Evolutionary conservation across 768 basidiomycete genomes (phyloP), one percentile per base, ranked within the genome.

Genomic region (Amanita thiersii): DNA sequence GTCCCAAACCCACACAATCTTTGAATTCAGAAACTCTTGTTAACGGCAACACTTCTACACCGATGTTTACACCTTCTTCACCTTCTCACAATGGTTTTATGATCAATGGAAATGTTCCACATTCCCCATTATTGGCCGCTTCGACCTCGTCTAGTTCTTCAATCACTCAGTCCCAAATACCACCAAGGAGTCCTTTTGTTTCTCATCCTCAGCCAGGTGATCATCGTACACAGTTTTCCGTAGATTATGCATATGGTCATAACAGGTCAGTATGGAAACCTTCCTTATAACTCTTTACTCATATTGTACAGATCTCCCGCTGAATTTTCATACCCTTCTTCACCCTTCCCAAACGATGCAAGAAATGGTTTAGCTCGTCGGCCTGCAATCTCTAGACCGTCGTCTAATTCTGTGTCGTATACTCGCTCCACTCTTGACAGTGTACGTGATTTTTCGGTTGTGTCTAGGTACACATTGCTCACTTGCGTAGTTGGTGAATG

Each of bases 371-470:
- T 64, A 26, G 31, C 50, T 41, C 70, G 70, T 41, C 68, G 65
- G 33, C 68, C 68, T 43, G 64, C 64, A 1, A 51, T 72, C 36
- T 50, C 63, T 34, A 67, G 70, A 33, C 65, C 65, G 11, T 52
- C 50, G 28, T 69, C 72, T 7, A 60, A 46, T 24, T 70, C 70
- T 12, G 61, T 74, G 47, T 65, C 66, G n/a, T 62, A 67, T 44
- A 57, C 66, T 25, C 68, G 69, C 42, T 69, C 66, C 48, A 64
- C 68, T 50, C 66, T 65, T 45, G 73, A 77, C 55, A 69, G 63
- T 48, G 78, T 79, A 56, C 56, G 66, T 60, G 18, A 15, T 17
- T 31, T 12, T 3, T 15, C 11, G 14, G 40, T 34, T 25, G 5
- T 25, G 38, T 33, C 40, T 24, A 33, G 20, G 39, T 46, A 12